Evolutionary conservation across 2,329 filamentous ascomycete genomes (phyloP), one percentile per base, ranked within the genome.

Genomic region (Stagonosporopsis cucurbitacearum): DNA sequence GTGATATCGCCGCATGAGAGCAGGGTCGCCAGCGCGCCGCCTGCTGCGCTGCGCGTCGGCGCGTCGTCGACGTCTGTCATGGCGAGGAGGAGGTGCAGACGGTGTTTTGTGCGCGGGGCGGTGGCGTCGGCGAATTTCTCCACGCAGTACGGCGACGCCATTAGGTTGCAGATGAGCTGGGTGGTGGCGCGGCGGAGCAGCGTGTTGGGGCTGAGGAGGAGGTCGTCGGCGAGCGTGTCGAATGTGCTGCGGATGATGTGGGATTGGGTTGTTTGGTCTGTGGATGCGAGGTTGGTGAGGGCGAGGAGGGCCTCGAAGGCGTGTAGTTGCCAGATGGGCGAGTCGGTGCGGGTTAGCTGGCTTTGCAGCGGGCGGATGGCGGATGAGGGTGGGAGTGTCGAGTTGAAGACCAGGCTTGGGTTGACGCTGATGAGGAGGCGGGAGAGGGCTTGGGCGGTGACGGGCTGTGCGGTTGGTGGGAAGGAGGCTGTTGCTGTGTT

Each of bases 281-380:
- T 74, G 0, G 91, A 96, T 0, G 94, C 95, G 7, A 99, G 84
- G 66, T 99, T 99, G 0, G 95, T 98, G 32, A 99, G 84, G 0
- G 95, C 94, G 74, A 98, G 89, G 8, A 99, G 83, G 0, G 89
- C 84, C 76, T 99, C 95, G 65, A 98, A 99, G 0, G 90, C 88
- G 0, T 95, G 92, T 0, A 99, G 83, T 13, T 98, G 84, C 73
- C 96, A 90, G 47, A 67, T 66, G 6, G 70, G 85, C 22, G 70
- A 76, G 6, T 77, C 73, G 46, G 90, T 86, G 6, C 86, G 84
- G 0, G 84, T 78, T 15, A 98, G 82, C 50, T 98, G 88, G 19
- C 86, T 86, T 6, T 90, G 77, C 1, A 99, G 84, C 0, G 94
- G 92, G 0, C 91, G 86, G 53, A 98, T 88, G n/a, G 93, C 91